These are phyloP conservation scores for Nemania sp. DNA, from an alignment of 2,329 filamentous ascomycete species.

Conservation along the genomic window DNA sequence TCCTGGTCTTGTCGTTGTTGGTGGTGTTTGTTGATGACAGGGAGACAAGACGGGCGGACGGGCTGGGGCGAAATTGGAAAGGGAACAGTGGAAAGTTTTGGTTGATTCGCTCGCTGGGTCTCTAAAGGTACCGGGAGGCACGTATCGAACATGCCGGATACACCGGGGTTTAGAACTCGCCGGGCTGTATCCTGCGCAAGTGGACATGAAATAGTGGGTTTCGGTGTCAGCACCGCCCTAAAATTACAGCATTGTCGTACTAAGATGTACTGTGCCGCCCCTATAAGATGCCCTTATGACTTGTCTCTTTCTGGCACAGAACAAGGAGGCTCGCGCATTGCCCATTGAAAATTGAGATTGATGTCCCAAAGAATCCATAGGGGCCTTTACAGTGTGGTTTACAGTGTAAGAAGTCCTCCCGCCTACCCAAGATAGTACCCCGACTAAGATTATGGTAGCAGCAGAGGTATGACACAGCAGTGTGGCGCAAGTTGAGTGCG, in stretches of 20 bases:
- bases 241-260: constrained; percentile 31
- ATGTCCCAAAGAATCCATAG: constrained; percentile 12
- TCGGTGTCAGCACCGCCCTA: constrained; percentile 33
- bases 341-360: constrained; percentile 28
- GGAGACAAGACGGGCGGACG: constrained; percentile 36
- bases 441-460: constrained; percentile 12
- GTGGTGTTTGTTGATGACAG: constrained; percentile 36
- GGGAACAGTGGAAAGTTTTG: constrained; percentile 43
- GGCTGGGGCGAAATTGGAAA: constrained; percentile 35
- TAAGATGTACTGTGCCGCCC: constrained; percentile 29
- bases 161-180: constrained; percentile 39
- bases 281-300: constrained; percentile 24
- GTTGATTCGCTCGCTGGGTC: constrained; percentile 34
- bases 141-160: constrained; percentile 35
- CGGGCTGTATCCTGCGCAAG: constrained; percentile 27
- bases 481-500: constrained; percentile 32
- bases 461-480: constrained; percentile 5
- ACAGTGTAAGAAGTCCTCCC: not conserved
- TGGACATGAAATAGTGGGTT: constrained; percentile 35
- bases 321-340: constrained; percentile 9
- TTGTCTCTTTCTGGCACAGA: constrained; percentile 9
- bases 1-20: constrained; percentile 26
- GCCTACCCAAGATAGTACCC: not conserved
- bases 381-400: constrained; percentile 14
- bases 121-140: constrained; percentile 24